Conservation (phyloP, 208 protist genomes). For the Trypanosoma melophagium region DNA sequence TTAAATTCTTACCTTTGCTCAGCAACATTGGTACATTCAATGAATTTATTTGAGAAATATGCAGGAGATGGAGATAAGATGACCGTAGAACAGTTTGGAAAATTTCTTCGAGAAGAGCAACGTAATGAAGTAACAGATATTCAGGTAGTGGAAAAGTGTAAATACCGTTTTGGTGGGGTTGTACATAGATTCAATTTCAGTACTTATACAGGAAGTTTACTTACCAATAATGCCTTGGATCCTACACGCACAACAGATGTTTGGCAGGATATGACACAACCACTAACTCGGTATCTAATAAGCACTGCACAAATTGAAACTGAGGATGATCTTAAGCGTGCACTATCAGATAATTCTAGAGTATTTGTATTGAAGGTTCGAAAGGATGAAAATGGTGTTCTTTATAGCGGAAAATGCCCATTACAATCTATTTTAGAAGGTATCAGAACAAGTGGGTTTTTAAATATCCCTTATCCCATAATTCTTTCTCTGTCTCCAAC, state of each 20-base stretch:
- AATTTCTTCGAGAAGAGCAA: slow-evolving; percentile 79
- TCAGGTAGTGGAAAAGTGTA: slow-evolving; percentile 81
- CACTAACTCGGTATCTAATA: slow-evolving; percentile 79
- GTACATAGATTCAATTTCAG: slow-evolving; percentile 89
- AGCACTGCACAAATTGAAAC: slow-evolving; percentile 60
- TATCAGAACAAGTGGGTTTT: slow-evolving; percentile 77
- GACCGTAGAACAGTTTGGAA: slow-evolving; percentile 68
- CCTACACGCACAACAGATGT: slow-evolving; percentile 72
- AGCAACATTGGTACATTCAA: slow-evolving; percentile 50
- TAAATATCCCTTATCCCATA: slow-evolving; percentile 76
- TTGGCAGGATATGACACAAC: slow-evolving; percentile 91
- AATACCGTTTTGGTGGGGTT: slow-evolving; percentile 81
- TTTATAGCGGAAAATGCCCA: slow-evolving; percentile 63
- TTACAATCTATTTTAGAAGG: slow-evolving; percentile 56
- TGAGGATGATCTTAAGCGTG: slow-evolving; percentile 63
- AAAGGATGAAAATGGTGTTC: slow-evolving; percentile 42
- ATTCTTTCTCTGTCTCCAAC: slow-evolving; percentile 70
- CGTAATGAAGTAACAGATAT: slow-evolving; percentile 64
- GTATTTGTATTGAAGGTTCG: slow-evolving; percentile 61
- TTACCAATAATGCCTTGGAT: slow-evolving; percentile 85
- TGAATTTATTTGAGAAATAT: slow-evolving; percentile 79
- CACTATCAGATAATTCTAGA: slow-evolving; percentile 31
- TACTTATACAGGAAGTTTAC: slow-evolving; percentile 69
- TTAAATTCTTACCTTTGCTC: slow-evolving; percentile 63
- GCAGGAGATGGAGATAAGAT: slow-evolving; percentile 64